phyloP scores from a whole-genome alignment of 2,329 filamentous ascomycete genomes.

The Aciculosporium take region DNA sequence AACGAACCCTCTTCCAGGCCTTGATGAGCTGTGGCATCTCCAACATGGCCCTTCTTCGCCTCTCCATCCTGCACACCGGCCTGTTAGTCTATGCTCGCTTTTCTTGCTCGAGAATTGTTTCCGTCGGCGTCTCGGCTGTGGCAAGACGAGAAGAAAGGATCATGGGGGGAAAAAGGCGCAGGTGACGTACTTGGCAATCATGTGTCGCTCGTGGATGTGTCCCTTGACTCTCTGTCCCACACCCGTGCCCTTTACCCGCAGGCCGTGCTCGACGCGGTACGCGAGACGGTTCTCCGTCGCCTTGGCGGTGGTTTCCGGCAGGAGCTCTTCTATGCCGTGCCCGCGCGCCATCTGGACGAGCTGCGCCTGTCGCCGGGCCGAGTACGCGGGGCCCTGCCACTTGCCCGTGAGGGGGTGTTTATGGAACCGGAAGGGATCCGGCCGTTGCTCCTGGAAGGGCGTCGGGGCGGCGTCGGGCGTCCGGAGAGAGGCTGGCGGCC shows the following conservation, averaged over 20 bases:
- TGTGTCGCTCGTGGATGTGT: slow-evolving; percentile 77
- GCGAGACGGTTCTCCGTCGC: slow-evolving; percentile 56
- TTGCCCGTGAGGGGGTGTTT: slow-evolving; percentile 66
- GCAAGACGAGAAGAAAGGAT: background rate
- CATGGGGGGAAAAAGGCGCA: background rate
- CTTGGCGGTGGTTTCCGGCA: slow-evolving; percentile 63
- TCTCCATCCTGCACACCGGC: slow-evolving; percentile 52
- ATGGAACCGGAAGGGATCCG: slow-evolving; percentile 69
- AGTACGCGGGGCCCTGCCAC: slow-evolving; percentile 75
- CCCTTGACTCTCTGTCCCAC: slow-evolving; percentile 90
- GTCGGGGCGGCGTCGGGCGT: slow-evolving; percentile 29
- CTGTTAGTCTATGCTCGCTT: slow-evolving; percentile 5
- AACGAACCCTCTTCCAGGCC: slow-evolving; percentile 81
- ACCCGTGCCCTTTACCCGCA: slow-evolving; percentile 85
- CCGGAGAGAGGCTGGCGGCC: slow-evolving; percentile 57
- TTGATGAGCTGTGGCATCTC: slow-evolving; percentile 86
- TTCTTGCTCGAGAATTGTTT: background rate
- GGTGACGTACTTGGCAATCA: slow-evolving; percentile 53
- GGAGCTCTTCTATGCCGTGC: slow-evolving; percentile 65
- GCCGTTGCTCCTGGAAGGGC: slow-evolving; percentile 40
- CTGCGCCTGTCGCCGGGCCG: slow-evolving; percentile 76
- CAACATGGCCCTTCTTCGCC: slow-evolving; percentile 82
- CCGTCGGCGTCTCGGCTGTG: background rate
- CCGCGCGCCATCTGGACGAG: slow-evolving; percentile 72
- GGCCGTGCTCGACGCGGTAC: slow-evolving; percentile 60